Percentiles rank a stretch among this genome's conserved stretches.
phyloP scores from a whole-genome alignment of 2,329 filamentous ascomycete genomes.

The Fusarium nodosum region DNA sequence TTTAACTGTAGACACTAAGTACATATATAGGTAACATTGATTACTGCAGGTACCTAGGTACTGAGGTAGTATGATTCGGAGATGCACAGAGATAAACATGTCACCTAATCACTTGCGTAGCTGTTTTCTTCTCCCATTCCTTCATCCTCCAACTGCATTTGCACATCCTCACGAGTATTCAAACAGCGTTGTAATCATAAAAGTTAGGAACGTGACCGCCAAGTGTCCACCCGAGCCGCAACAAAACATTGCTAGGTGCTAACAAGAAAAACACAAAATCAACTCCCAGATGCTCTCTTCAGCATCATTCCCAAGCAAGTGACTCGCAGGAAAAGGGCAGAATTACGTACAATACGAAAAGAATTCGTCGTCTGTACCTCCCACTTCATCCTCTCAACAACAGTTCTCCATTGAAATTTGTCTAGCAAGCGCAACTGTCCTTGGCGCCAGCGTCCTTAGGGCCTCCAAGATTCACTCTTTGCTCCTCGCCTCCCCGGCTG shows the following conservation, averaged over 20 bases:
- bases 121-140: neutral
- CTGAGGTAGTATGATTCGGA: neutral
- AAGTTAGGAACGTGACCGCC: conserved; percentile 9
- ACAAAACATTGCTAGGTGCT: conserved; percentile 42
- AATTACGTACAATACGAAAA: conserved; percentile 48
- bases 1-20: neutral
- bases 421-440: conserved; percentile 89
- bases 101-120: neutral
- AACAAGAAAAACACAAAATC: conserved; percentile 45
- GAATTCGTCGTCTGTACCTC: conserved; percentile 34
- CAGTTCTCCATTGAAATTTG: conserved; percentile 6
- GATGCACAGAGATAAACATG: neutral
- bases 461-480: conserved; percentile 85
- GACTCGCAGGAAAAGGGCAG: conserved; percentile 48
- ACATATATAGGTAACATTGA: neutral
- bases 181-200: conserved; percentile 9
- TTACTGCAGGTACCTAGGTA: too few relatives aligned
- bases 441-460: conserved; percentile 81
- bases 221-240: conserved; percentile 29
- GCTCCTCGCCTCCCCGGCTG: conserved; percentile 73
- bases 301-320: conserved; percentile 49
- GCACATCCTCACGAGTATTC: neutral
- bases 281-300: conserved; percentile 50
- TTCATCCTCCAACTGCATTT: neutral
- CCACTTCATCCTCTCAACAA: conserved; percentile 25